Base-by-base conservation (phyloP, 2,329 filamentous ascomycete genomes). In the Exophiala oligosperma region DNA sequence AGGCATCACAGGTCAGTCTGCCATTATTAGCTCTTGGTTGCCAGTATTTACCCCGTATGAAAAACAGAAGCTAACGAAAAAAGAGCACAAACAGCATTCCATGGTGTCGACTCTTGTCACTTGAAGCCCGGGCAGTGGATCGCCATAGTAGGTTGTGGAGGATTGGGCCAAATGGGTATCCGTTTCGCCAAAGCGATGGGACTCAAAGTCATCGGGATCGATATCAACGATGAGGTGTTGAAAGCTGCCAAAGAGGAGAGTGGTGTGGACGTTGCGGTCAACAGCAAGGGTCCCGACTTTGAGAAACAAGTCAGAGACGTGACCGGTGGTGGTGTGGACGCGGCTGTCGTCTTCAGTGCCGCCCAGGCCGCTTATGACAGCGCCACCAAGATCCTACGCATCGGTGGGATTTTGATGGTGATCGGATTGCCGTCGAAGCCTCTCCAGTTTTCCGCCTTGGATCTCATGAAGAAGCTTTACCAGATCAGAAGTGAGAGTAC, bases 161-260 rank as follows among this genome's bases (percentile, higher is more conserved):
- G 67, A 17, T 60, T 69, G 2, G 67, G 67, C 2, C 64, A 67
- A 26, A 50, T 69, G 17, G 65, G 62, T 1, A 61, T 66, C n/a
- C 65, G 67, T 40, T 69, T 76, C 56, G 65, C 66, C 8, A 69
- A 67, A 50, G 64, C 64, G 1, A 54, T 67, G 54, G 65, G 47
- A 1, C 26, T 58, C 17, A 43, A 50, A 14, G 56, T 58, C 21
- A 38, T 58, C 7, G 56, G 50, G 7, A 47, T 58, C 26, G 56
- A 58, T 29, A 54, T 58, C 51, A 76, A 75, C 50, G 74, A 79
- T 54, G 68, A 68, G 3, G 75, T 75, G 52, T 72, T 78, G 1
- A 68, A 71, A n/a, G 71, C 73, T 58, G 70, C 72, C 12, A 74
- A 68, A 49, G 71, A 72, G 51, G 71, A 72, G 40, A 70, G 73